These are phyloP conservation scores for Sporisorium graminicola DNA, from an alignment of 1,284 basidiomycete genomes.

Conservation along the genomic window DNA sequence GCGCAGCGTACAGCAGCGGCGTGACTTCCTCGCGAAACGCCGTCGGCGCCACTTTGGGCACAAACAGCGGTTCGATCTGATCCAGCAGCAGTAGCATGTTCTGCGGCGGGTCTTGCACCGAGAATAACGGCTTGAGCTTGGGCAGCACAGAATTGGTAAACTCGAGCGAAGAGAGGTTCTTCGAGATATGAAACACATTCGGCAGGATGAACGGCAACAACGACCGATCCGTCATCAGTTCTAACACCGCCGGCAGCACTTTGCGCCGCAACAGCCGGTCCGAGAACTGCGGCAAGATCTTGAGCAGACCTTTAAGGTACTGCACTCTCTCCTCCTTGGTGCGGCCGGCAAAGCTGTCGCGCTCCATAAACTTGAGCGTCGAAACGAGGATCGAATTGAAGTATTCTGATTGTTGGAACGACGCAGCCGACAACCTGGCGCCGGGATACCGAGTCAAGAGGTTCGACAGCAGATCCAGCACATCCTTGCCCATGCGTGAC, in stretches of 20 bases:
- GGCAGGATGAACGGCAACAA: constrained; percentile 94
- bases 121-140: constrained; percentile 89
- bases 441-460: constrained; percentile 78
- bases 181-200: constrained; percentile 93
- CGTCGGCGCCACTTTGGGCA: constrained; percentile 87
- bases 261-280: constrained; percentile 88
- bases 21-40: constrained; percentile 93
- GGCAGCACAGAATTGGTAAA: constrained; percentile 87
- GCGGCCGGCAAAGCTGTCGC: constrained; percentile 93
- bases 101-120: constrained; percentile 93
- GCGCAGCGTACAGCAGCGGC: constrained; percentile 91
- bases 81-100: constrained; percentile 78
- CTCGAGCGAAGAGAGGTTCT: constrained; percentile 77
- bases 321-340: constrained; percentile 94
- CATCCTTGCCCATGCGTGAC: constrained; percentile 57
- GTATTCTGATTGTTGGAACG: constrained; percentile 85
- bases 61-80: constrained; percentile 82
- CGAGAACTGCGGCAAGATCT: constrained; percentile 87
- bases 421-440: constrained; percentile 80
- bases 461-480: constrained; percentile 55
- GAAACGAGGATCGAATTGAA: constrained; percentile 96
- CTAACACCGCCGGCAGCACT: constrained; percentile 81
- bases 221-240: constrained; percentile 71
- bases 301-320: constrained; percentile 84
- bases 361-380: constrained; percentile 94